Evolutionary conservation across 2,329 filamentous ascomycete species (phyloP), one percentile per base, ranked within the genome.

Genomic region (Neodidymelliopsis sp.): DNA sequence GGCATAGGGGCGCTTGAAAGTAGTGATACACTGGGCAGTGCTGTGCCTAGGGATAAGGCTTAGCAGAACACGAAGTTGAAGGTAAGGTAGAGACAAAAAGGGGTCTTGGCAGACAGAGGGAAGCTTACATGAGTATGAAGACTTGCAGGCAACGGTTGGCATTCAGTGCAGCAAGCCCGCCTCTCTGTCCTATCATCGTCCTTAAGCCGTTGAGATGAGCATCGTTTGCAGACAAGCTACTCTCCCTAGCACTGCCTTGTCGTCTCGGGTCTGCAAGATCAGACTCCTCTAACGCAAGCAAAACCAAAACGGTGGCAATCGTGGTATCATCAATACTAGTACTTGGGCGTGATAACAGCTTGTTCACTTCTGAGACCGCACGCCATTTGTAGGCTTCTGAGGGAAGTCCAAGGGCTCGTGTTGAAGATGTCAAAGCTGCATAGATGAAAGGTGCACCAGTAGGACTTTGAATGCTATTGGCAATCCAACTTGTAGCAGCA

Each of bases 141-240:
- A 60, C 58, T 36, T 72, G 67, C 30, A 72, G 44, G 47, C 64
- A 67, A 22, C 54, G 54, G 35, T 69, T 72, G 11, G 56, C 55
- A 27, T 30, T 37, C 18, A 72, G 38, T 5, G 57, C 59, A 20
- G 57, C 49, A 38, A 72, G 63, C 9, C 69, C 69, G 3, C 67
- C 69, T 59, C 69, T 59, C 47, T 69, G 69, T n/a, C 52, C 13
- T 15, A 72, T 66, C 69, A 72, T 72, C 1, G 58, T 58, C 33
- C 44, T 54, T 6, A 72, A 50, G 4, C 69, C 69, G 35, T 64
- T 65, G n/a, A 62, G 46, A 45, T 72, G 69, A 20, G 62, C 56
- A 23, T 50, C 41, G 36, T 61, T 56, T 25, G 65, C 60, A 29
- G 39, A 28, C 39, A 62, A 25, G 33, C 55, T 67, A 36, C 49